These are phyloP conservation scores for Huntiella savannae DNA, from an alignment of 2,329 filamentous ascomycete species.

Conservation along the genomic window DNA sequence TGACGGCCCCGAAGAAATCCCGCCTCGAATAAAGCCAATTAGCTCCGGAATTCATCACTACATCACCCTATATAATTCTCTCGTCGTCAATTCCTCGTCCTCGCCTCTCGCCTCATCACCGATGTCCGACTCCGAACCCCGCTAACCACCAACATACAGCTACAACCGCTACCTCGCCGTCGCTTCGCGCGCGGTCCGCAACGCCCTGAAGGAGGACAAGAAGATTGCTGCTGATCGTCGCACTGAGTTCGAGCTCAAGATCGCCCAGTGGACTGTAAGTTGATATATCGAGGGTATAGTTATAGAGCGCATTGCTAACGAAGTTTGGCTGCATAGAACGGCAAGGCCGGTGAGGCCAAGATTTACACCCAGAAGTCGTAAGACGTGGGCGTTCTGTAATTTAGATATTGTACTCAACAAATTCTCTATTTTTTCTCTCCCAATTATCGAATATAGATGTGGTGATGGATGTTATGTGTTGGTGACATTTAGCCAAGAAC, in stretches of 20 bases:
- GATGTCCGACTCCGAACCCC: no score
- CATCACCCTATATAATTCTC: no score
- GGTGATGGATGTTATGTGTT: not conserved
- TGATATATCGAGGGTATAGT: slow-evolving; percentile 18
- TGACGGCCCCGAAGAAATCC: not conserved
- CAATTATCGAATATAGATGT: no score
- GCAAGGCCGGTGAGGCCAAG: slow-evolving; percentile 72
- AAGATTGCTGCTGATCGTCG: slow-evolving; percentile 73
- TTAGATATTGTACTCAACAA: no score
- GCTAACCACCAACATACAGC: slow-evolving; percentile 28
- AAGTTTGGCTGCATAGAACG: slow-evolving; percentile 39
- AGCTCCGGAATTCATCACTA: not conserved
- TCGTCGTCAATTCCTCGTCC: no score
- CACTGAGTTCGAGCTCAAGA: slow-evolving; percentile 74
- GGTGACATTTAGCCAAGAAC: no score
- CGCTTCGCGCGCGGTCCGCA: slow-evolving; percentile 84
- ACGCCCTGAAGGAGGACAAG: slow-evolving; percentile 90
- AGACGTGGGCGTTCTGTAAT: not conserved
- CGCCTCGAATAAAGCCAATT: not conserved
- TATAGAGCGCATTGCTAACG: not conserved
- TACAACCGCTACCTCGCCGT: slow-evolving; percentile 99
- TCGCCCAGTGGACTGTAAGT: slow-evolving; percentile 84
- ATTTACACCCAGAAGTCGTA: slow-evolving; percentile 32
- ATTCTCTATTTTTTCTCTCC: no score
- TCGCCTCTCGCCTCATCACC: no score